Percentiles rank a stretch among this genome's conserved stretches.
Conservation (phyloP, 495 filamentous ascomycete species). For the Achaetomiella virescens region DNA sequence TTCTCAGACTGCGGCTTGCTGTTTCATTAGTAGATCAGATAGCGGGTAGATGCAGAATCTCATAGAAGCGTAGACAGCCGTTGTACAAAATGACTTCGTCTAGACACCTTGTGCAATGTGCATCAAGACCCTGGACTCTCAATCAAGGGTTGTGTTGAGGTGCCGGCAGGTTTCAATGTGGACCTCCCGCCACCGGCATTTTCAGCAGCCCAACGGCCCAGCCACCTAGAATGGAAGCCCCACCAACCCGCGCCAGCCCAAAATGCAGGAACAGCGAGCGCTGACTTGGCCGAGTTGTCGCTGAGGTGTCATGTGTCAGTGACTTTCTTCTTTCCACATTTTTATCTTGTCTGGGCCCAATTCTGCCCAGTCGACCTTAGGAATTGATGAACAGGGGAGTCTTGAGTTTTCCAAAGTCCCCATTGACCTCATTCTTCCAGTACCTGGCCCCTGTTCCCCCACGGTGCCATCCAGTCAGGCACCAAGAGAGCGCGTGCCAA, state of each 20-base stretch:
- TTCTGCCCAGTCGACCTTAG: not conserved
- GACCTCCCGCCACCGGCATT: conserved; percentile 16
- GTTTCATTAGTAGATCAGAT: too few species aligned
- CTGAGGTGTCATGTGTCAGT: not conserved
- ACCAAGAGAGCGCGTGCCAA: conserved; percentile 11
- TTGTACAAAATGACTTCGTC: not conserved
- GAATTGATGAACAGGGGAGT: not conserved
- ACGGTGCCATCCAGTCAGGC: conserved; percentile 7
- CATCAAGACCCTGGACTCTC: not conserved
- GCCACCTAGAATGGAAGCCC: conserved; percentile 1
- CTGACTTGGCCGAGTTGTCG: not conserved
- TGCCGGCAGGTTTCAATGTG: not conserved
- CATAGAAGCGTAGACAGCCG: not conserved
- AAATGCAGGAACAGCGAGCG: not conserved
- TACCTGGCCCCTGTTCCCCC: not conserved
- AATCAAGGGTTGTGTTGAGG: not conserved
- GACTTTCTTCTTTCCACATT: not conserved
- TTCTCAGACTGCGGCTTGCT: too few species aligned
- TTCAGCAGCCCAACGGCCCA: conserved; percentile 16
- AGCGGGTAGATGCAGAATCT: too few species aligned
- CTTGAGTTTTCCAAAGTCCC: too few species aligned
- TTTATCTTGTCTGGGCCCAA: not conserved
- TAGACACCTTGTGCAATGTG: too few species aligned
- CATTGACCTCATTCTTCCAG: too few species aligned
- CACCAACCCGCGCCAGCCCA: not conserved